Percentiles rank a stretch among this genome's conserved stretches.
Conservation (phyloP, 768 basidiomycete species). For the Mycena galericulata region DNA sequence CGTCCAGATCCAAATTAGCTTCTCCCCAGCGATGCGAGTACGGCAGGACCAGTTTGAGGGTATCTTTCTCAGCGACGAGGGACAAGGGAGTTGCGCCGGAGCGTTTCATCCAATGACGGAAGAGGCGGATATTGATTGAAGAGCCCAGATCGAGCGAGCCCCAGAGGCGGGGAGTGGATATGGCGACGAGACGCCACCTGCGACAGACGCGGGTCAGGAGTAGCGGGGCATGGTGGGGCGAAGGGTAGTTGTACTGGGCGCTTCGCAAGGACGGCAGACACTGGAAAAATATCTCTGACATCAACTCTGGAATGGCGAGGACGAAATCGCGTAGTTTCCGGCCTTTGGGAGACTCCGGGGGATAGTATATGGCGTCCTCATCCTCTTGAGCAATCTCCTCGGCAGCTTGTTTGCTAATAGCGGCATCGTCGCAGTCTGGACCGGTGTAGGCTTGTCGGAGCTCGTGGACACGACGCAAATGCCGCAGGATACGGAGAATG, state of each 20-base stretch:
- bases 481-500: background rate
- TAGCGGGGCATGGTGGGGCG: background rate
- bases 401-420: background rate
- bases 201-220: background rate
- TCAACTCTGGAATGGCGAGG: background rate
- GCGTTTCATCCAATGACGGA: constrained; percentile 11
- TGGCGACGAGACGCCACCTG: background rate
- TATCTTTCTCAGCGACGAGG: background rate
- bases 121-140: background rate
- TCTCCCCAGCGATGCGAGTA: constrained; percentile 5
- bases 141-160: background rate
- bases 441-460: constrained; percentile 2
- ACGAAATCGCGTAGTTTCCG: constrained; percentile 9
- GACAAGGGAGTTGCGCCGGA: background rate
- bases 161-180: constrained; percentile 1
- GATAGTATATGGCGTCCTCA: constrained; percentile 3
- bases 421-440: background rate
- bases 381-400: constrained; percentile 4
- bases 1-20: background rate
- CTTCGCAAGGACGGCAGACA: background rate
- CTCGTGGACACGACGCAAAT: background rate
- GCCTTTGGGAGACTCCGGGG: constrained; percentile 1
- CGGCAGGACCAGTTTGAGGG: constrained; percentile 2
- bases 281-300: constrained; percentile 1
- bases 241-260: background rate